These are phyloP conservation scores for Metarhizium album DNA, from an alignment of 2,329 filamentous ascomycete genomes.

Conservation along the genomic window DNA sequence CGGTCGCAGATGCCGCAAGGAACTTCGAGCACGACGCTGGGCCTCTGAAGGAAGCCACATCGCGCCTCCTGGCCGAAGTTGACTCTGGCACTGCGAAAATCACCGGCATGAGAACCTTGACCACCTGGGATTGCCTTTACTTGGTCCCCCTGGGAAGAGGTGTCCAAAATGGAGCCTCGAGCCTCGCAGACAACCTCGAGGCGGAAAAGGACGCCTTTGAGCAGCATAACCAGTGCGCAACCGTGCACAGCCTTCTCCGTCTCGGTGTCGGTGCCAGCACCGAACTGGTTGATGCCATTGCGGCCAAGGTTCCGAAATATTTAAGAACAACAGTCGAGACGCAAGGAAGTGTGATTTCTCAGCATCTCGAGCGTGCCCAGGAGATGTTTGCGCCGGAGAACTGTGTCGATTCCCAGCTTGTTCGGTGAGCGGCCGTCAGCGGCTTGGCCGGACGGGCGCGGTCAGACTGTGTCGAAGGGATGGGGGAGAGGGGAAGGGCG, in stretches of 20 bases:
- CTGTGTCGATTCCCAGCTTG: too few relatives aligned
- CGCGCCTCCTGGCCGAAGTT: constrained; percentile 5
- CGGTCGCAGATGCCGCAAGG: constrained; percentile 3
- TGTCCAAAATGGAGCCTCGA: constrained; percentile 4
- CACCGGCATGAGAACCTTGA: constrained; percentile 7
- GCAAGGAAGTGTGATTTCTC: not conserved
- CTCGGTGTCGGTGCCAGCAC: not conserved
- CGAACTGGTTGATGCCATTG: not conserved
- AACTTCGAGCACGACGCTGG: constrained; percentile 6
- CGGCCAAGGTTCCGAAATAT: not conserved
- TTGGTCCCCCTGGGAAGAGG: constrained; percentile 6
- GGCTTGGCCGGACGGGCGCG: too few relatives aligned
- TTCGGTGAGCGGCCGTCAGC: too few relatives aligned
- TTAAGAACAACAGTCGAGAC: not conserved
- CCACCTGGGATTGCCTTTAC: constrained; percentile 4
- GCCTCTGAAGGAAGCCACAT: constrained; percentile 4
- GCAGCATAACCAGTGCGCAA: constrained; percentile 5
- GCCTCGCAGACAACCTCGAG: constrained; percentile 4
- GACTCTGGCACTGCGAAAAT: constrained; percentile 5
- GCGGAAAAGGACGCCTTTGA: constrained; percentile 2
- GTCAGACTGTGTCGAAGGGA: too few relatives aligned
- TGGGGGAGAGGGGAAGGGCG: too few relatives aligned
- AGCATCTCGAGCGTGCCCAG: not conserved
- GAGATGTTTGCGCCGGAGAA: not conserved
- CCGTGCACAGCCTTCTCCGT: constrained; percentile 1